A percentile compares a stretch with the other conserved stretches of the same genome.
phyloP scores from a whole-genome alignment of 1,284 basidiomycete genomes.

The Volvariella surrecta region DNA sequence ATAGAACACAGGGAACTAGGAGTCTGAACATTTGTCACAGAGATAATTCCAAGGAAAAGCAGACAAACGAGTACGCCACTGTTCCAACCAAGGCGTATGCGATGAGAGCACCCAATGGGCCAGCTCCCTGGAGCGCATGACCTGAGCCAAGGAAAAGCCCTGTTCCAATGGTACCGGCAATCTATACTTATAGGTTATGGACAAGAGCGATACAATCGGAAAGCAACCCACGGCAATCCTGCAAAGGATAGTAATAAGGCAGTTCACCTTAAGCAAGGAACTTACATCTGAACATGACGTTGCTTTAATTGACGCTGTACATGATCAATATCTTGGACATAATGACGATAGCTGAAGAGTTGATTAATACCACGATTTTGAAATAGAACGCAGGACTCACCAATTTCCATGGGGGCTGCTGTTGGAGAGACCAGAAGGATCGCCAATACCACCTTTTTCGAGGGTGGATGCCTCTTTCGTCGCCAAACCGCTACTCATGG shows the following conservation, averaged over 20 bases:
- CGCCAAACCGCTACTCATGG: too few relatives aligned
- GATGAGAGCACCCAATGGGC: slow-evolving; percentile 54
- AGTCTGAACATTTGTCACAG: not conserved
- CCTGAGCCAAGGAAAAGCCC: slow-evolving; percentile 81
- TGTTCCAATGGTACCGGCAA: slow-evolving; percentile 68
- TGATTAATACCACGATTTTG: too few relatives aligned
- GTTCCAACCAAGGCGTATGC: slow-evolving; percentile 54
- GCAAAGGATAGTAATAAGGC: slow-evolving; percentile 4
- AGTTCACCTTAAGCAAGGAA: slow-evolving; percentile 6
- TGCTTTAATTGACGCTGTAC: slow-evolving; percentile 60
- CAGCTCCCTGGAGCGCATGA: slow-evolving; percentile 41
- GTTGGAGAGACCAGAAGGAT: too few relatives aligned
- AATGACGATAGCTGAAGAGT: slow-evolving; percentile 29
- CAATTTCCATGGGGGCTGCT: too few relatives aligned
- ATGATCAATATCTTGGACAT: slow-evolving; percentile 49
- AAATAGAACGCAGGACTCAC: too few relatives aligned
- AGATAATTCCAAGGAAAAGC: not conserved
- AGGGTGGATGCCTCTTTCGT: too few relatives aligned
- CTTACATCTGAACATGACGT: slow-evolving; percentile 66
- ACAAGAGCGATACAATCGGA: slow-evolving; percentile 1
- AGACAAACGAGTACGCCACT: slow-evolving; percentile 51
- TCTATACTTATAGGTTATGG: slow-evolving; percentile 27
- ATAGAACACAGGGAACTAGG: slow-evolving; percentile 50
- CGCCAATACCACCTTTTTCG: too few relatives aligned
- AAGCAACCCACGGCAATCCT: slow-evolving; percentile 48